These are phyloP conservation scores for Rosa rugosa DNA, from an alignment of 306 rosid species.

Conservation along the genomic window DNA sequence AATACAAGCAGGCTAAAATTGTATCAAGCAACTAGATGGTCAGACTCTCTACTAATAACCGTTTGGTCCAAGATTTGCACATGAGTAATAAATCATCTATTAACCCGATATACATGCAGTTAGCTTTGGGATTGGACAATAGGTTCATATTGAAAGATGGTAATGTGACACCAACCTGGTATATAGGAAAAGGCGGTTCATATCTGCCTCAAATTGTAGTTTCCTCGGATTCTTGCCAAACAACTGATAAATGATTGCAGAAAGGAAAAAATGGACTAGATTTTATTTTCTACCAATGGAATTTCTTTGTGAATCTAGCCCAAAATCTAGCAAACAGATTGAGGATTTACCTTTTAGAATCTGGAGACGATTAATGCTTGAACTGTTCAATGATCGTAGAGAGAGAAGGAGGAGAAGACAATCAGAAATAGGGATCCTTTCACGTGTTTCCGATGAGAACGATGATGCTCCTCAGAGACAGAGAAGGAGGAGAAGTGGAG, in stretches of 20 bases:
- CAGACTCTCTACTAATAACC: not conserved
- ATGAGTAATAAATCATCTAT: not conserved
- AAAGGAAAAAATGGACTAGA: too few relatives aligned
- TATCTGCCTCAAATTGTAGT: slow-evolving; percentile 75
- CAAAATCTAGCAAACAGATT: too few relatives aligned
- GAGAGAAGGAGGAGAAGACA: too few relatives aligned
- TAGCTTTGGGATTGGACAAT: not conserved
- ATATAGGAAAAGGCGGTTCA: slow-evolving; percentile 79
- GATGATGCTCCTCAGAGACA: too few relatives aligned
- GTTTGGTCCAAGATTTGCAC: not conserved
- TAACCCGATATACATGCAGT: not conserved
- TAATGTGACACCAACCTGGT: slow-evolving; percentile 50
- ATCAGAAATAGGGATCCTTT: too few relatives aligned
- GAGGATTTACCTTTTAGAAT: too few relatives aligned
- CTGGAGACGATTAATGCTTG: too few relatives aligned
- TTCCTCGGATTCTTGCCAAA: slow-evolving; percentile 70
- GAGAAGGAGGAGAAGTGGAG: too few relatives aligned
- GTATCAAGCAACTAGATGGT: not conserved
- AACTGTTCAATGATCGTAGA: too few relatives aligned
- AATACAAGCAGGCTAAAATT: not conserved
- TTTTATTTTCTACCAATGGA: too few relatives aligned
- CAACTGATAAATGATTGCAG: not conserved
- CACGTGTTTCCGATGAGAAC: too few relatives aligned
- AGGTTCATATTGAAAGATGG: not conserved
- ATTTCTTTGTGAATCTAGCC: too few relatives aligned